These are phyloP conservation scores for Trametes maxima DNA, from an alignment of 768 basidiomycete genomes.

Conservation along the genomic window DNA sequence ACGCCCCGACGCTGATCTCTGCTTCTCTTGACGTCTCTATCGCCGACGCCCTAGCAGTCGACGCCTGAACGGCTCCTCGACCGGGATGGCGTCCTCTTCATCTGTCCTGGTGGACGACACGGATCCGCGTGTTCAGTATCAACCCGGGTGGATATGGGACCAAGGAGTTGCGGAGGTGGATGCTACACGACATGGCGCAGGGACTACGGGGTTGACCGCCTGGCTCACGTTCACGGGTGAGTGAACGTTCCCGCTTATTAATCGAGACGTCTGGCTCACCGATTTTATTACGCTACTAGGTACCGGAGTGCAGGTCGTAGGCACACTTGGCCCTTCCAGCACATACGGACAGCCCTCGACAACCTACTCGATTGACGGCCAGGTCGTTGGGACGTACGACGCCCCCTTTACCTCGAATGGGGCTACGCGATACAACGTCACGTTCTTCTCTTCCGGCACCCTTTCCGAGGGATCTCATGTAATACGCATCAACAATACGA, in stretches of 20 bases:
- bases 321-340: slow-evolving; percentile 8
- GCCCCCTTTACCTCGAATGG: background rate
- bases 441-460: slow-evolving; percentile 8
- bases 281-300: background rate
- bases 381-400: slow-evolving; percentile 1
- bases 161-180: slow-evolving; percentile 15
- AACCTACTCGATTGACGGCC: slow-evolving; percentile 7
- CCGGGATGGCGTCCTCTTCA: background rate
- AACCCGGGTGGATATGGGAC: slow-evolving; percentile 18
- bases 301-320: slow-evolving; percentile 12
- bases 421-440: slow-evolving; percentile 6
- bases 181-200: slow-evolving; percentile 10
- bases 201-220: background rate
- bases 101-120: slow-evolving; percentile 11
- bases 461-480: slow-evolving; percentile 7
- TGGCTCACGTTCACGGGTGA: slow-evolving; percentile 15
- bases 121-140: slow-evolving; percentile 8
- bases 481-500: slow-evolving; percentile 8
- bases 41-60: too few species aligned
- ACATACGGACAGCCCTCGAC: slow-evolving; percentile 6
- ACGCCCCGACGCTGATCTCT: background rate
- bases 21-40: background rate
- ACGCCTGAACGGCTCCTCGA: background rate
- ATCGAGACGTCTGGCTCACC: too few species aligned
- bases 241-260: background rate